These are phyloP conservation scores for Penicillium bialowiezense DNA, from an alignment of 495 filamentous ascomycete species.

Conservation along the genomic window DNA sequence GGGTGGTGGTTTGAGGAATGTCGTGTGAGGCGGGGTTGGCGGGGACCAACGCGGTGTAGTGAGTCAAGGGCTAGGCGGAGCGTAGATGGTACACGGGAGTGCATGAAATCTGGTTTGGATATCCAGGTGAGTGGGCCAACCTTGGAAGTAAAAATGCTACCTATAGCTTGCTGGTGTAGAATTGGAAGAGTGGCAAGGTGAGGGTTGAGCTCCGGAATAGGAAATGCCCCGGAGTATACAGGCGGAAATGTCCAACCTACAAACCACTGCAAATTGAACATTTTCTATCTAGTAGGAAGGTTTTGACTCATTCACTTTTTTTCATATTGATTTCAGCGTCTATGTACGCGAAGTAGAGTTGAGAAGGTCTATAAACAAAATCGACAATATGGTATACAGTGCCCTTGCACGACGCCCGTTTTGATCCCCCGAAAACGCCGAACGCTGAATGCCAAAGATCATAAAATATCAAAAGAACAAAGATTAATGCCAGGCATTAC, in stretches of 20 bases:
- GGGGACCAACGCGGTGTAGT: conserved; percentile 20
- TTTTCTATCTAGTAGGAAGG: background rate
- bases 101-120: background rate
- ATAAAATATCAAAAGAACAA: conserved; percentile 19
- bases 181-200: background rate
- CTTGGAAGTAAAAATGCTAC: background rate
- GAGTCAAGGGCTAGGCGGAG: conserved; percentile 13
- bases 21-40: conserved; percentile 16
- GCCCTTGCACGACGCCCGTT: conserved; percentile 17
- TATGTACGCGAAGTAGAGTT: conserved; percentile 28
- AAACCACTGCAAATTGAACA: too few species aligned
- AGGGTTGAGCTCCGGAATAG: background rate
- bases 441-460: conserved; percentile 34
- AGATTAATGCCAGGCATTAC: conserved; percentile 21
- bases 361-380: conserved; percentile 37
- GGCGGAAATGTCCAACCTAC: too few species aligned
- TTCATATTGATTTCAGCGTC: conserved; percentile 24
- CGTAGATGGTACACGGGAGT: background rate
- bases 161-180: background rate
- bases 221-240: background rate
- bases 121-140: too few species aligned
- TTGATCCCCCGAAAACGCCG: conserved; percentile 29
- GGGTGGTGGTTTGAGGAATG: conserved; percentile 8
- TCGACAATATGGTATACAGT: conserved; percentile 38
- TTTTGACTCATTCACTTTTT: conserved; percentile 24